Percentiles rank a stretch among this genome's conserved stretches.
phyloP scores from a whole-genome alignment of 1,284 basidiomycete genomes.

The Sanghuangporus weigelae region DNA sequence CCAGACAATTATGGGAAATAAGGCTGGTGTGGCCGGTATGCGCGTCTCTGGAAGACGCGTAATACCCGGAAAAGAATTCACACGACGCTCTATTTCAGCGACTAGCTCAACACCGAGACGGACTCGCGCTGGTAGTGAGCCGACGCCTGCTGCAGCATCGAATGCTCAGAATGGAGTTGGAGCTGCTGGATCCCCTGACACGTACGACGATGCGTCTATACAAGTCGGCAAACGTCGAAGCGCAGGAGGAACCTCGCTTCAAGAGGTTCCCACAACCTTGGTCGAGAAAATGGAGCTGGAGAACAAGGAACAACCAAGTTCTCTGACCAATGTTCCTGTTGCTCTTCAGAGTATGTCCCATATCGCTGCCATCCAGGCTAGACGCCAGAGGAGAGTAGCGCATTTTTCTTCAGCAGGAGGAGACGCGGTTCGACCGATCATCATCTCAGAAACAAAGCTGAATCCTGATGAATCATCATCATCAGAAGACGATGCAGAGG shows the following conservation, averaged over 20 bases:
- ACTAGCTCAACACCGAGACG: slow-evolving; percentile 16
- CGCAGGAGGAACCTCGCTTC: slow-evolving; percentile 17
- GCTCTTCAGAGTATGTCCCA: slow-evolving; percentile 11
- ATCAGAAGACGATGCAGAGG: slow-evolving; percentile 44
- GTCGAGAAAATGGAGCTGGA: slow-evolving; percentile 10
- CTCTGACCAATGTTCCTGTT: slow-evolving; percentile 31
- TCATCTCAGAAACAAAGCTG: slow-evolving; percentile 25
- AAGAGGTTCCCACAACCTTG: slow-evolving; percentile 14
- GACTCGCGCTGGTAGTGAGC: slow-evolving; percentile 41
- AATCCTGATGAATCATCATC: slow-evolving; percentile 41
- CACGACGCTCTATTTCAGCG: slow-evolving; percentile 37
- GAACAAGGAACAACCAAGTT: not conserved
- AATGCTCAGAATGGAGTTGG: slow-evolving; percentile 17
- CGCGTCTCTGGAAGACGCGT: slow-evolving; percentile 55
- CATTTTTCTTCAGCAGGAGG: slow-evolving; percentile 39
- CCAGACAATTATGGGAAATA: slow-evolving; percentile 77
- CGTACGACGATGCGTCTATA: slow-evolving; percentile 12
- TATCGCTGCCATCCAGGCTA: slow-evolving; percentile 51
- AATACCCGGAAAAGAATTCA: slow-evolving; percentile 38
- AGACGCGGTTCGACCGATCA: slow-evolving; percentile 13
- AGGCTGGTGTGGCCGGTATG: slow-evolving; percentile 60
- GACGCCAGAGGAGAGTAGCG: slow-evolving; percentile 50
- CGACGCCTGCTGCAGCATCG: slow-evolving; percentile 18
- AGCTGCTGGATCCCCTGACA: slow-evolving; percentile 26
- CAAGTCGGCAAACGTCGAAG: slow-evolving; percentile 18